Conservation (phyloP, 1,284 basidiomycete species). For the Laetiporus sulphureus region DNA sequence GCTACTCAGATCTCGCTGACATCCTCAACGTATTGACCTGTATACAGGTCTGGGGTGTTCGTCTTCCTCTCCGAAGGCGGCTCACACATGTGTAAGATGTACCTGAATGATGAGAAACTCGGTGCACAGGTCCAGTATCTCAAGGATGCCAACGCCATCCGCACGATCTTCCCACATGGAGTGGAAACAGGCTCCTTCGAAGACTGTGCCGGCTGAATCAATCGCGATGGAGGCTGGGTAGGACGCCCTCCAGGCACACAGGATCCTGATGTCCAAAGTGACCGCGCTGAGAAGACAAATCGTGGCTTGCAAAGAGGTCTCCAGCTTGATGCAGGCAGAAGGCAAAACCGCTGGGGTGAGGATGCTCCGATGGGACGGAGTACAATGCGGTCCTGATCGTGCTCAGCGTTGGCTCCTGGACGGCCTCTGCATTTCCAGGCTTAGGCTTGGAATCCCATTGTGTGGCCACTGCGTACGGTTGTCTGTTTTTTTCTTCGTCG, state of each 20-base stretch:
- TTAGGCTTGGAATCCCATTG: conserved; percentile 41
- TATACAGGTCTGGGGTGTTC: conserved; percentile 41
- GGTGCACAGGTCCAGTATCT: conserved; percentile 43
- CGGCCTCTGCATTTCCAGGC: conserved; percentile 66
- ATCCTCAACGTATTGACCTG: not conserved
- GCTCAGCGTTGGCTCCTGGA: conserved; percentile 78
- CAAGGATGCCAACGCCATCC: conserved; percentile 30
- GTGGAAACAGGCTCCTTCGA: conserved; percentile 27
- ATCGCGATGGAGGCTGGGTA: conserved; percentile 81
- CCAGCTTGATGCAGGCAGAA: conserved; percentile 32
- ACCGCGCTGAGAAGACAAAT: conserved; percentile 54
- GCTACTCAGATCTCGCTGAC: not conserved
- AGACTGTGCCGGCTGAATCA: conserved; percentile 53
- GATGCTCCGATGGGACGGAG: conserved; percentile 50
- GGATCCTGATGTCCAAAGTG: conserved; percentile 52
- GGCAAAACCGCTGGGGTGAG: conserved; percentile 55
- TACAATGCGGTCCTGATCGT: conserved; percentile 54
- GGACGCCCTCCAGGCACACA: conserved; percentile 66
- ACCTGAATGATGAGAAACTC: conserved; percentile 49
- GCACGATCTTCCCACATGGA: conserved; percentile 35
- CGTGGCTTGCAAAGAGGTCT: conserved; percentile 48
- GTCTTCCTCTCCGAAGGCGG: conserved; percentile 37
- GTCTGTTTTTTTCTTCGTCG: conserved; percentile 12
- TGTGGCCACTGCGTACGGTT: conserved; percentile 59
- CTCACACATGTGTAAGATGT: conserved; percentile 38